Base-by-base conservation (phyloP, 768 basidiomycete species). In the Lactarius tabidus region DNA sequence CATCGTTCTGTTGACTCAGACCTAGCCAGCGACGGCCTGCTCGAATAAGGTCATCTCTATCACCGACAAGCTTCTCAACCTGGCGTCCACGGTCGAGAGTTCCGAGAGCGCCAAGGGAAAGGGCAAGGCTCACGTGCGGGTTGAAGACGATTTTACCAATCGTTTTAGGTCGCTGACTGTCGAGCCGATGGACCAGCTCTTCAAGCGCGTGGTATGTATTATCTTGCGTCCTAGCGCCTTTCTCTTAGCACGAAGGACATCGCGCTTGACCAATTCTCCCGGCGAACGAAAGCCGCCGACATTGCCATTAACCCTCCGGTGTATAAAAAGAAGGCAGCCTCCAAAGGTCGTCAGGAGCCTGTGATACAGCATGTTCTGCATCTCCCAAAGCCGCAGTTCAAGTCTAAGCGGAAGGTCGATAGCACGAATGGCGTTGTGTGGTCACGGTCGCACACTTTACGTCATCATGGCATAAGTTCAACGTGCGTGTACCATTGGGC, bases 91-190 rank as follows among this genome's bases (percentile, higher is more conserved):
- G 67, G 76, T 79, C 29, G 79, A 79, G 70, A 48, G 76, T 70
- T 62, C 72, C 12, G 58, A 66, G 45, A 55, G 71, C 72, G 68
- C 68, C 35, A 77, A 76, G 57, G 76, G 77, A 35, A 86, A 87
- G 74, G 84, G 82, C 31, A 86, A 87, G 71, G 78, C 76, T 23
- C 81, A 79, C 70, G 70, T 89, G 59, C 79, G 82, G 62, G 83
- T 79, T 62, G 83, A 90, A 71, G 93, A 97, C 70, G 90, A 95
- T 76, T 82, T 95, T 3, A 76, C 91, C 35, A 95, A 97, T 73
- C 85, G 84, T 68, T 96, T 94, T 74, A 84, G 90, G 69, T 79
- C 84, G 20, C 75, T 85, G 26, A 81, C 95, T 2, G 88, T 92
- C n/a, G 92, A 94, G 72, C 79, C 85, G 0, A 84, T 96, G 81